These are phyloP conservation scores for Medicago lupulina DNA, from an alignment of 306 rosid species.

Conservation along the genomic window DNA sequence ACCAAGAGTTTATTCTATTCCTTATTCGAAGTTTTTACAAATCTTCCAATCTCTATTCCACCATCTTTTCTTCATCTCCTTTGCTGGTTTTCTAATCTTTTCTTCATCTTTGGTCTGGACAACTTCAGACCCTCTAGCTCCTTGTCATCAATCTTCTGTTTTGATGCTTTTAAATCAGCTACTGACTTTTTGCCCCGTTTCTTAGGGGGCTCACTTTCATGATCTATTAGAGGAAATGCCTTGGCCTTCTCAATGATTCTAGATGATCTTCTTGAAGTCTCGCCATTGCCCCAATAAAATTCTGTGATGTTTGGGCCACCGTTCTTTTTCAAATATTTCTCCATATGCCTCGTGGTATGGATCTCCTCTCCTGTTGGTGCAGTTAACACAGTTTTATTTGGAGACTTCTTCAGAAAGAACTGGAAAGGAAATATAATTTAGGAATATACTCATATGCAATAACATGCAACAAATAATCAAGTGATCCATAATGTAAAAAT, in stretches of 20 bases:
- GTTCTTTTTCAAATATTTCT: conserved; percentile 85
- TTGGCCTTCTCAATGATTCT: conserved; percentile 89
- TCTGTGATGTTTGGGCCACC: conserved; percentile 79
- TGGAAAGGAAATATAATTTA: conserved; percentile 51
- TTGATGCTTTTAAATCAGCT: conserved; percentile 46
- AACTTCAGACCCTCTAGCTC: conserved; percentile 55
- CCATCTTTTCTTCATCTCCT: conserved; percentile 44
- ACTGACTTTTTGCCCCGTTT: conserved; percentile 71
- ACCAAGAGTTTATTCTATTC: conserved; percentile 42
- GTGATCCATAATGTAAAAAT: no score
- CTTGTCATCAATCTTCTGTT: conserved; percentile 49
- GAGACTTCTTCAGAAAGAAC: conserved; percentile 53
- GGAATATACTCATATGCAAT: conserved; percentile 34
- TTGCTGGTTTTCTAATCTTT: conserved; percentile 49
- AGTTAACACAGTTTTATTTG: conserved; percentile 55
- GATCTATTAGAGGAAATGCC: conserved; percentile 49
- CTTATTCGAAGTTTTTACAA: conserved; percentile 46
- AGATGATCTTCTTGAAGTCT: conserved; percentile 93
- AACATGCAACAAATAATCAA: conserved; percentile 32
- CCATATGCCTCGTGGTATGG: conserved; percentile 73
- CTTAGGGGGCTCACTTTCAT: conserved; percentile 68
- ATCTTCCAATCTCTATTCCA: conserved; percentile 2
- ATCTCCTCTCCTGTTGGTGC: conserved; percentile 97
- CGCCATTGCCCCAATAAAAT: conserved; percentile 98
- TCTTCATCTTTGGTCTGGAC: conserved; percentile 53